Conservation (phyloP, 306 rosid genomes). For the Ochetophila trinervis region DNA sequence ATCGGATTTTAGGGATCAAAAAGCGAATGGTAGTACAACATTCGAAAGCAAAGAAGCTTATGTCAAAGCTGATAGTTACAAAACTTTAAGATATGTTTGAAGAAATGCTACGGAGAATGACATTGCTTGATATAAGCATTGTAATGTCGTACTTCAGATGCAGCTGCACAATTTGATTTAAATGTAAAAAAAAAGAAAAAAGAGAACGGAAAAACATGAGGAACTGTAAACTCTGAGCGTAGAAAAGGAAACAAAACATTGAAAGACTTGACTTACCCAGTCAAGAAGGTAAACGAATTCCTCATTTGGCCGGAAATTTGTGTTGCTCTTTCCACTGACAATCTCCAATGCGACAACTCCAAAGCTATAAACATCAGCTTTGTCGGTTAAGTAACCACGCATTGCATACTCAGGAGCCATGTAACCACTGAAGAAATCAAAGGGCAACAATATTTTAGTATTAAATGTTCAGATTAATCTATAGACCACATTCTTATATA, state of each 20-base stretch:
- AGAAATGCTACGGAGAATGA: no score
- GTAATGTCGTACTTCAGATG: no score
- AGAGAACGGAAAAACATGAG: background rate
- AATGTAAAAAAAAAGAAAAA: background rate
- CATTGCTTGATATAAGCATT: no score
- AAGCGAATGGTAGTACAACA: no score
- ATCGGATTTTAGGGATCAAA: no score
- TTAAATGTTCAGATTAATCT: no score
- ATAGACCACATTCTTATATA: no score
- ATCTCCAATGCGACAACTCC: slow-evolving; percentile 89
- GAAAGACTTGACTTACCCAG: slow-evolving; percentile 55
- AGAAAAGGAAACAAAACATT: slow-evolving; percentile 15
- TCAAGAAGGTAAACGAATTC: slow-evolving; percentile 93
- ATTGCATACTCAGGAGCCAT: slow-evolving; percentile 99
- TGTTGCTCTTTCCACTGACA: slow-evolving; percentile 90
- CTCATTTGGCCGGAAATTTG: slow-evolving; percentile 78
- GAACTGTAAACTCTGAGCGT: background rate
- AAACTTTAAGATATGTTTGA: no score
- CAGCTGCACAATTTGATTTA: no score
- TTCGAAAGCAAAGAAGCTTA: no score
- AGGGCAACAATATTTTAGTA: background rate
- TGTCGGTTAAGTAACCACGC: slow-evolving; percentile 82
- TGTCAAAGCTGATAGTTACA: no score
- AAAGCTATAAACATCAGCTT: slow-evolving; percentile 90
- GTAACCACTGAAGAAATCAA: slow-evolving; percentile 64